Base-by-base conservation (phyloP, 371 early-diverging fungal species). In the Lichtheimia corymbifera region DNA sequence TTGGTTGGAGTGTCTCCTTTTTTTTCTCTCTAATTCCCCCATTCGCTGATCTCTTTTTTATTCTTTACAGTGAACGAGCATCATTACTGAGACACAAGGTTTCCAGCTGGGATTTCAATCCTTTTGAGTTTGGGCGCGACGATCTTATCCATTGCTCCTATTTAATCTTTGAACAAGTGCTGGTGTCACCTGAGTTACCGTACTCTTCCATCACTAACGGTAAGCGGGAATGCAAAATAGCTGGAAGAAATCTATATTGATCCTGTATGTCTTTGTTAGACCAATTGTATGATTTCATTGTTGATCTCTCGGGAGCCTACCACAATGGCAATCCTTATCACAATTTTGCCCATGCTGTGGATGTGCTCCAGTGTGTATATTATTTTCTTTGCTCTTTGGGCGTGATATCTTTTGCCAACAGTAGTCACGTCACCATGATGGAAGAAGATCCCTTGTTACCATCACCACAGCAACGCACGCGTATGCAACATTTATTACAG, bases 321-420 rank as follows among this genome's bases (percentile, higher is more conserved):
- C 87, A 88, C 71, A 78, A 84, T 42, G 83, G 78, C 55, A 93
- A 93, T 67, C 88, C 90, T 13, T 92, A 92, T 70, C 94, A 94
- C 72, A 93, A 92, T 74, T 90, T 92, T 71, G 82, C 83, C 24
- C 94, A 94, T 75, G 93, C 94, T 5, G 88, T 92, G 9, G 94
- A 94, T 67, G 93, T 93, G 11, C 72, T 92, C n/a, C 94, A 94
- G 71, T 85, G 90, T 55, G 79, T 87, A 5, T 91, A 82, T 61
- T 89, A 83, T 70, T 85, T 90, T 61, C 69, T 92, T 59, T 82
- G 86, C 66, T 66, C 80, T 44, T 70, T 89, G 55, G 88, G 83
- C 14, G 56, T 90, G 50, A 68, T 81, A 12, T 53, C 64, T 62
- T 17, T 22, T 52, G 25, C 52, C 49, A 28, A 41, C 27, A 30